Conservation (phyloP, 306 rosid genomes). For the Cucurbita moschata region DNA sequence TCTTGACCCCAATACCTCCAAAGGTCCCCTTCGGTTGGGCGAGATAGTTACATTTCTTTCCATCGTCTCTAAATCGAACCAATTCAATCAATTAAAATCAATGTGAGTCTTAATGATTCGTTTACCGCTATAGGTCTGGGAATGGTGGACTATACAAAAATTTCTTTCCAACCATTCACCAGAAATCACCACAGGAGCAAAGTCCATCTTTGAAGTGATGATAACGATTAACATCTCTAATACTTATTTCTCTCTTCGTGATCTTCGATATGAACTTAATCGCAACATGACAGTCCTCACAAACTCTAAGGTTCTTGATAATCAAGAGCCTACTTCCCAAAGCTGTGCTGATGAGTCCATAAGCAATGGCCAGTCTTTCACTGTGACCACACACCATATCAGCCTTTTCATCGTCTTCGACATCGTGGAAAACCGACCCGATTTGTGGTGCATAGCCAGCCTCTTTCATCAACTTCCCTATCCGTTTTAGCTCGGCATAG, state of each 20-base stretch:
- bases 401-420: slow-evolving; percentile 65
- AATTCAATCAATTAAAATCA: too few relatives aligned
- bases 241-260: slow-evolving; percentile 44
- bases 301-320: slow-evolving; percentile 55
- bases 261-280: slow-evolving; percentile 27
- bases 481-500: slow-evolving; percentile 44
- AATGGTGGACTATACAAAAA: background rate
- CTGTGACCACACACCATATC: slow-evolving; percentile 55
- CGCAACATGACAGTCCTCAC: slow-evolving; percentile 73
- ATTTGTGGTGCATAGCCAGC: slow-evolving; percentile 58
- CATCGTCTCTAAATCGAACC: too few relatives aligned
- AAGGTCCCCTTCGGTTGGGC: too few relatives aligned
- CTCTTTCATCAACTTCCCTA: slow-evolving; percentile 54
- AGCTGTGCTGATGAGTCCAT: slow-evolving; percentile 56
- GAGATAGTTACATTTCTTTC: too few relatives aligned
- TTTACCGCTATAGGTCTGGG: too few relatives aligned
- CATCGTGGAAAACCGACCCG: slow-evolving; percentile 65
- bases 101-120: too few relatives aligned
- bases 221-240: slow-evolving; percentile 69
- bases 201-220: slow-evolving; percentile 34
- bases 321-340: slow-evolving; percentile 51
- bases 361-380: slow-evolving; percentile 74
- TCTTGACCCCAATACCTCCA: too few relatives aligned
- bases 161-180: background rate
- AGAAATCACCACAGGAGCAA: background rate